Conservation (phyloP, 2,329 filamentous ascomycete genomes). For the Purpureocillium lavendulum region DNA sequence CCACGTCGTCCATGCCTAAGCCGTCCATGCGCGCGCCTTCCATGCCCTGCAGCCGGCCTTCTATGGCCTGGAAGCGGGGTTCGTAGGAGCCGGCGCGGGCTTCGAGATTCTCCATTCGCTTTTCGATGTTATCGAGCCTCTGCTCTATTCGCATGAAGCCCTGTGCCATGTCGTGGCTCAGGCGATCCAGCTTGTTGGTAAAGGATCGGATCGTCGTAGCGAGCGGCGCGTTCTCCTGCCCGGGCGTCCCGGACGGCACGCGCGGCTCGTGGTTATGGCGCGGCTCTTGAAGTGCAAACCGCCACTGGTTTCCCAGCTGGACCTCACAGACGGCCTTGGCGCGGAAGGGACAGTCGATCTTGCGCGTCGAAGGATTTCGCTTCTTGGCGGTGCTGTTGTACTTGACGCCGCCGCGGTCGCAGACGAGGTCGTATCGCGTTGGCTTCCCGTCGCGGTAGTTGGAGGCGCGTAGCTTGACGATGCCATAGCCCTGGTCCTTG, state of each 20-base stretch:
- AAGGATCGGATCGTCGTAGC: slow-evolving; percentile 49
- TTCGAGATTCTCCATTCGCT: slow-evolving; percentile 47
- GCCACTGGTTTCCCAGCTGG: slow-evolving; percentile 54
- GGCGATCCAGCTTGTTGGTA: slow-evolving; percentile 51
- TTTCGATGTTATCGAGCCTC: slow-evolving; percentile 42
- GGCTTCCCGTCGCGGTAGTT: slow-evolving; percentile 57
- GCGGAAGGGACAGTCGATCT: slow-evolving; percentile 55
- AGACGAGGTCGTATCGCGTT: slow-evolving; percentile 54
- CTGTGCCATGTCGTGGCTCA: slow-evolving; percentile 47
- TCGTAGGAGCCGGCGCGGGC: slow-evolving; percentile 32
- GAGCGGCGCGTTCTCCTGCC: slow-evolving; percentile 49
- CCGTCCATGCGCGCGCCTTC: slow-evolving; percentile 33
- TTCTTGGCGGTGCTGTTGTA: slow-evolving; percentile 59
- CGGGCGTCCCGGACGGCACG: slow-evolving; percentile 42
- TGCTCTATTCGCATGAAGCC: slow-evolving; percentile 43
- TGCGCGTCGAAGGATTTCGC: slow-evolving; percentile 54
- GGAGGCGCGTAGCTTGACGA: slow-evolving; percentile 54
- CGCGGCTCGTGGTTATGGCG: slow-evolving; percentile 55
- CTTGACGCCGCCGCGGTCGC: slow-evolving; percentile 55
- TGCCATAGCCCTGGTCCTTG: slow-evolving; percentile 54
- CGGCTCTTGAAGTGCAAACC: slow-evolving; percentile 52
- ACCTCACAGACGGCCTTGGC: slow-evolving; percentile 58
- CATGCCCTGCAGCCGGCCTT: slow-evolving; percentile 31
- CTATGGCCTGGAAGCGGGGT: slow-evolving; percentile 35
- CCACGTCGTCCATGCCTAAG: slow-evolving; percentile 36